Conservation (phyloP, 345 rosid species). For the Xanthoceras sorbifolium region DNA sequence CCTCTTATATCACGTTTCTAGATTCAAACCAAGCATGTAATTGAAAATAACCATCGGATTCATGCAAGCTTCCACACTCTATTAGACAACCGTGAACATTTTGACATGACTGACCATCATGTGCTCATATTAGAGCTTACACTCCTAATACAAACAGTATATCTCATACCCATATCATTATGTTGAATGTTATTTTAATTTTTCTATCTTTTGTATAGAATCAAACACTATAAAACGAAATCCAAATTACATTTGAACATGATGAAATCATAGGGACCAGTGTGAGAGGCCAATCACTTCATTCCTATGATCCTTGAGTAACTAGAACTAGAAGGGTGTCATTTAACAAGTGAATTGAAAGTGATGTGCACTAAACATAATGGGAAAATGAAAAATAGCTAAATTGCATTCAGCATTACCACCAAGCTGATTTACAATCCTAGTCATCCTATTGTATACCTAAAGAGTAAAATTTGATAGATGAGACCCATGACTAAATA, state of each 20-base stretch:
- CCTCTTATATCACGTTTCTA: neutral
- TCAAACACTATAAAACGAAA: too few species aligned
- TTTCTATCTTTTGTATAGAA: neutral
- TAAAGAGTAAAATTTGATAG: neutral
- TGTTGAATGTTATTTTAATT: too few species aligned
- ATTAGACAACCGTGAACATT: too few species aligned
- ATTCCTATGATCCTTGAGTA: neutral
- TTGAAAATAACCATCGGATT: too few species aligned
- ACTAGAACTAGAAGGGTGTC: neutral
- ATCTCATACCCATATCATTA: too few species aligned
- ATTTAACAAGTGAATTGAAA: neutral
- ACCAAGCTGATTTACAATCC: neutral
- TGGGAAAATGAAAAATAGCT: neutral
- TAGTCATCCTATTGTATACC: neutral
- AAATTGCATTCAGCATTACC: conserved; percentile 1
- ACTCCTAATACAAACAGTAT: too few species aligned
- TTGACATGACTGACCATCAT: too few species aligned
- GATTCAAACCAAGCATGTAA: neutral
- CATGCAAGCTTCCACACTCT: too few species aligned
- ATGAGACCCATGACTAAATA: neutral
- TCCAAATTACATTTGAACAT: too few species aligned
- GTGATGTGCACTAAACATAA: neutral
- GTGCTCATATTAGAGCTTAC: too few species aligned
- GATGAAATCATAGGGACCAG: neutral
- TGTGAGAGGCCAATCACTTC: neutral